Percentiles rank a stretch among this genome's conserved stretches.
Evolutionary conservation across 2,329 filamentous ascomycete genomes (phyloP).

Genomic region (Chaetomiaceae sp.): DNA sequence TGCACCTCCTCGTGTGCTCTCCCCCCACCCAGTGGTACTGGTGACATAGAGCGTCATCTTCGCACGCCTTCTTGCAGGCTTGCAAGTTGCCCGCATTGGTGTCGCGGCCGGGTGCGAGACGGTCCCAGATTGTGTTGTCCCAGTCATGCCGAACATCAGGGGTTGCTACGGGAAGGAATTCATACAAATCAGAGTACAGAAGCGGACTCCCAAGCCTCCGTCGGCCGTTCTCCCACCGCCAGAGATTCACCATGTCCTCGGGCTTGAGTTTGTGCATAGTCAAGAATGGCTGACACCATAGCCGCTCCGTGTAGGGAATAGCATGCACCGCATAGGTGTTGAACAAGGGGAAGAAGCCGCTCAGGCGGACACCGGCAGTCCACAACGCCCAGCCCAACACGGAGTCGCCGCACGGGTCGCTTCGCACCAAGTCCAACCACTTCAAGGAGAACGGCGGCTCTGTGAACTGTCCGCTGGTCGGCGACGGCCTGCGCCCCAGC

Average conservation of each 20-base stretch:
- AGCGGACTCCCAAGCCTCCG: constrained; percentile 34
- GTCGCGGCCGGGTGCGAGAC: constrained; percentile 8
- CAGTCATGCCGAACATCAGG: constrained; percentile 15
- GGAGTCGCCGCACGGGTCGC: constrained; percentile 52
- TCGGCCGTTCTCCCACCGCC: constrained; percentile 41
- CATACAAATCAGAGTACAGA: constrained; percentile 37
- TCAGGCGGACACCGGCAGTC: constrained; percentile 41
- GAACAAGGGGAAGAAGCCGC: constrained; percentile 48
- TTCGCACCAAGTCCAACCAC: constrained; percentile 39
- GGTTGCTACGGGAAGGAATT: constrained; percentile 35
- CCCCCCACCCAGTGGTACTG: constrained; percentile 26
- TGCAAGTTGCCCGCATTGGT: constrained; percentile 13
- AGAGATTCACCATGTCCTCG: constrained; percentile 46
- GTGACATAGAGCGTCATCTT: constrained; percentile 20
- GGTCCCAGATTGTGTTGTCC: constrained; percentile 24
- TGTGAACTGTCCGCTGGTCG: constrained; percentile 35
- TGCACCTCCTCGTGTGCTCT: constrained; percentile 18
- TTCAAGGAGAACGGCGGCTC: constrained; percentile 37
- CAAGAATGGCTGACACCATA: constrained; percentile 49
- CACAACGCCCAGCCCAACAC: constrained; percentile 46
- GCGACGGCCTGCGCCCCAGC: constrained; percentile 31
- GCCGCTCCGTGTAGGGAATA: constrained; percentile 42
- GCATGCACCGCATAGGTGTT: constrained; percentile 47
- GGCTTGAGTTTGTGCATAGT: constrained; percentile 46
- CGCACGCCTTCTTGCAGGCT: constrained; percentile 23